Percentiles rank a stretch among this genome's conserved stretches.
phyloP scores from a whole-genome alignment of 139 green algal genomes.

The Chlorella sp. region DNA sequence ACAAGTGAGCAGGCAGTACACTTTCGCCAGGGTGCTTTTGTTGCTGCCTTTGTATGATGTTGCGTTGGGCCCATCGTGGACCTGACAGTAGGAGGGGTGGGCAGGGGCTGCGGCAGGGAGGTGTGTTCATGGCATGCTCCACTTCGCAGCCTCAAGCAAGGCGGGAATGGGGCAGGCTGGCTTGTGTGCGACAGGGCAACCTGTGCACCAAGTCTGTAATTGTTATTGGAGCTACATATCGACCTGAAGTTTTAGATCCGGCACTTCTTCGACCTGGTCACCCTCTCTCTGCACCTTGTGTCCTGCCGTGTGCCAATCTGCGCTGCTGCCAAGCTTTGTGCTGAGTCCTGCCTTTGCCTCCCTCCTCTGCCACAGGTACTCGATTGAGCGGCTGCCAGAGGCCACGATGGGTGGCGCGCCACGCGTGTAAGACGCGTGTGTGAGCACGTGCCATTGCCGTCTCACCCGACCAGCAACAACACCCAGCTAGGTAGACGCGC shows the following conservation, averaged over 20 bases:
- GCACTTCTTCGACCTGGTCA: too few relatives aligned
- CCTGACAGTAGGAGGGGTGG: too few relatives aligned
- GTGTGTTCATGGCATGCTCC: not conserved
- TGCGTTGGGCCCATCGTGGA: not conserved
- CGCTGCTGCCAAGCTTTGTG: not conserved
- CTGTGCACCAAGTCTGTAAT: not conserved
- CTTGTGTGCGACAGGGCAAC: not conserved
- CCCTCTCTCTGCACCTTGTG: too few relatives aligned
- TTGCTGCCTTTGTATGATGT: not conserved
- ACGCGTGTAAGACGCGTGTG: too few relatives aligned
- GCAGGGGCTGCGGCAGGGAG: too few relatives aligned
- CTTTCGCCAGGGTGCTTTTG: not conserved
- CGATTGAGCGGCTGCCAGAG: constrained; percentile 97
- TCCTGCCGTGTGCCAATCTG: not conserved
- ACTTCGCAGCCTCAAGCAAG: too few relatives aligned
- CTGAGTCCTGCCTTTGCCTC: not conserved
- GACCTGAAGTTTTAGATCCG: too few relatives aligned
- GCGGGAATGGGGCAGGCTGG: too few relatives aligned
- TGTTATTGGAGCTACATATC: not conserved
- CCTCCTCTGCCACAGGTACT: constrained; percentile 70
- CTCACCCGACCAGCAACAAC: too few relatives aligned
- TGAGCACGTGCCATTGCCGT: constrained; percentile 39
- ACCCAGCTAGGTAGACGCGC: too few relatives aligned
- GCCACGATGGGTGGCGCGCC: constrained; percentile 96
- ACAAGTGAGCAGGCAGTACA: constrained; percentile 40